Evolutionary conservation across 306 rosid genomes (phyloP), one percentile per base, ranked within the genome.

Genomic region (Nissolia schottii): DNA sequence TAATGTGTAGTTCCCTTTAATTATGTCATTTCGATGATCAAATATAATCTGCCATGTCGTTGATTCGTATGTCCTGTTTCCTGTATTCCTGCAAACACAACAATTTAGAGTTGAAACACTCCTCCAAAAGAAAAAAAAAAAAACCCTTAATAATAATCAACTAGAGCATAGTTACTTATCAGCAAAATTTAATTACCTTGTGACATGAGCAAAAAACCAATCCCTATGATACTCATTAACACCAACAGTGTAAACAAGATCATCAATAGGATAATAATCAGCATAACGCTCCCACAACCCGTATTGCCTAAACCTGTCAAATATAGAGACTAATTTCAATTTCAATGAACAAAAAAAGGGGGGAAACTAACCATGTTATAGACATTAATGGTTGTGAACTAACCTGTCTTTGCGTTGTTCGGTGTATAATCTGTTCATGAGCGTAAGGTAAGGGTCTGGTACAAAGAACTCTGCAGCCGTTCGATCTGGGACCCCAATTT

Each of bases 401-500:
- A 25, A 88, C 98, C 79, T 88, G 75, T 90, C 80, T 10, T 2
- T 54, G 20, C 51, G 82, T 1, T 51, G 62, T 35, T 68, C 41
- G 13, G 23, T 70, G 74, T 77, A 88, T 34, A 93, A 69, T 38
- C 37, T 73, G 80, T 90, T 93, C 85, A 84, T 65, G 37, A 90
- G 97, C 7, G 81, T 82, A 7, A 95, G 91, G 38, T 79, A 79
- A 8, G 97, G 95, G 27, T 87, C 90, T 1, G 97, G 97, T 23
- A 94, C 40, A 6, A 80, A 78, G 67, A 89, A 94, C 75, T 94
- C 98, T 2, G 86, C 82, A 0, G 98, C 98, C 0, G 80, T 35
- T 4, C 96, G 89, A 64, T 94, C 97, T 0, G 98, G 96, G 50
- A 87, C 7, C 24, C 98, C 97, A n/a, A 94, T 94, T 77, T 94